A percentile compares a stretch with the other conserved stretches of the same genome.
These are phyloP conservation scores for Podaxis sp. DNA, from an alignment of 768 basidiomycete species.

Conservation along the genomic window DNA sequence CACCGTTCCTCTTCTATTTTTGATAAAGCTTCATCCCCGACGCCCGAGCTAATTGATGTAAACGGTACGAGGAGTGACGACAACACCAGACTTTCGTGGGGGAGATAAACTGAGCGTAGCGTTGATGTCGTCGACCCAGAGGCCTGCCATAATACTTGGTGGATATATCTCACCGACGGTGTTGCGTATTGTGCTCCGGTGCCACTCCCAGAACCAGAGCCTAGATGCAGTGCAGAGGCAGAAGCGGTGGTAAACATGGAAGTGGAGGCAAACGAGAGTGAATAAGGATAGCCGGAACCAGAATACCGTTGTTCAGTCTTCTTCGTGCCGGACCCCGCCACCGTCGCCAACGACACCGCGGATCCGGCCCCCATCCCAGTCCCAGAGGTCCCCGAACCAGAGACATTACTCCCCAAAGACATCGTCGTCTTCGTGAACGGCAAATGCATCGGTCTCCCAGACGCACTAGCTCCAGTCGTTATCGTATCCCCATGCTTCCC, in stretches of 20 bases:
- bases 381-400: not conserved
- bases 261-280: not conserved
- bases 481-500: conserved; percentile 16
- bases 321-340: not conserved
- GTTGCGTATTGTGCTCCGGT: not conserved
- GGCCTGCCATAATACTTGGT: conserved; percentile 42
- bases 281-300: not conserved
- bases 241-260: conserved; percentile 13
- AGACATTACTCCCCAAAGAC: not conserved
- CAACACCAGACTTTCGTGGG: conserved; percentile 47
- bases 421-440: not conserved
- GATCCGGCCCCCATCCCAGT: not conserved
- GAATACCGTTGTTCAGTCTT: not conserved
- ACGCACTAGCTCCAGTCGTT: conserved; percentile 15
- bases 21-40: conserved; percentile 7
- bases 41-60: conserved; percentile 29
- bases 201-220: conserved; percentile 22
- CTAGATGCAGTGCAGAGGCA: conserved; percentile 37
- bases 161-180: conserved; percentile 39
- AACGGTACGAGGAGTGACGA: conserved; percentile 58
- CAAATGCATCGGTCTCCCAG: conserved; percentile 5
- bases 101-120: conserved; percentile 21
- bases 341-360: not conserved
- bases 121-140: conserved; percentile 28
- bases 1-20: conserved; percentile 47